Base-by-base conservation (phyloP, 73 alveolate species). In the Paramecium sonneborni region DNA sequence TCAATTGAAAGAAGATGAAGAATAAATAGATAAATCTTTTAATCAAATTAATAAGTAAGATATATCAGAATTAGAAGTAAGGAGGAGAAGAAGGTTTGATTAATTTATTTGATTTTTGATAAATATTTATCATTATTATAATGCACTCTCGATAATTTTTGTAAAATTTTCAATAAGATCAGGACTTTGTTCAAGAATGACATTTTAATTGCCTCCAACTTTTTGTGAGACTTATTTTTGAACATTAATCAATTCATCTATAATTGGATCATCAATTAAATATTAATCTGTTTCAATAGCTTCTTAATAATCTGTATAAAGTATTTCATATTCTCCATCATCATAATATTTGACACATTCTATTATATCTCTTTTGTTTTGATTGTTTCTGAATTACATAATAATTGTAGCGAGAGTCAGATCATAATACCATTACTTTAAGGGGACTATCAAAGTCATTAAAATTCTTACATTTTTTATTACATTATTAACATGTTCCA, bases 281-380 rank as follows among this genome's bases (percentile, higher is more conserved):
- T 79, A 79, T 79, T n/a, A 4, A 23, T 79, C 90, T 1, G 90
- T 44, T 23, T 39, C 72, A 41, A 23, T 2, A 12, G 90, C 90
- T 26, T 79, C 90, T 18, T 6, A n/a, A 79, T 39, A 79, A 21
- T 79, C 90, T 3, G 76, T 79, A 8, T 79, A 79, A 1, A 79
- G 44, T 23, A 79, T 79, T 79, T 79, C 90, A 46, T 79, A 79
- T 79, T 79, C 90, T 21, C 90, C 90, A 79, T 79, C 90, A 79
- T 79, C 55, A 23, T 79, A 79, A 79, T 15, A 79, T 21, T 79
- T 79, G 14, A 79, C 90, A 18, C 90, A 79, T 79, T 79, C 76
- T 11, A 79, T 39, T 11, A 79, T 79, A 44, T 79, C 90, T 15
- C 57, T 79, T 34, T 79, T 79, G 43, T 79, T 79, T 26, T 21